Base-by-base conservation (phyloP, 2,329 filamentous ascomycete genomes). In the Exserohilum turcica region DNA sequence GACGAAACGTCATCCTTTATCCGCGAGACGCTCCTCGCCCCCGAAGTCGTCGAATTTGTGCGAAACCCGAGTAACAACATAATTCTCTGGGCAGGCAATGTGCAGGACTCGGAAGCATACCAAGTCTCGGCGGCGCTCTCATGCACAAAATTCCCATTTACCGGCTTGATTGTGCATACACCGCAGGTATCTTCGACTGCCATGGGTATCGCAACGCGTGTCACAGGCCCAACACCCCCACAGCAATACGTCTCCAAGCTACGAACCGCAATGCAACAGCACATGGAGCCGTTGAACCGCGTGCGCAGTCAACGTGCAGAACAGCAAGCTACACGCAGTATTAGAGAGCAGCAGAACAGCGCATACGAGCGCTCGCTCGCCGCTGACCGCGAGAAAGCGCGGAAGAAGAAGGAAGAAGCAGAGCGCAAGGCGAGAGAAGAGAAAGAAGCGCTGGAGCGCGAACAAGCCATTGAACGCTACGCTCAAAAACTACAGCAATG, bases 301-400 rank as follows among this genome's bases (percentile, higher is more conserved):
- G 87, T 90, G 16, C 84, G 92, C n/a, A 84, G 88, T 2, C 86
- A 91, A 65, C 83, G 92, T 47, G 84, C 85, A 13, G 91, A 92
- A 36, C 90, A 96, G 62, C 86, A 95, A 70, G 86, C 91, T 2
- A 84, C 89, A n/a, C 84, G 93, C 39, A 90, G 79, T 64, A 79
- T 99, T 29, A 85, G 92, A n/a, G 84, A 89, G 56, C 86, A 96
- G 73, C 94, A 99, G 72, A 92, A 97, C 71, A 89, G 86, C 8
- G 94, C 94, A 0, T 99, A 99, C 73, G 92, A 99, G 76, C 86
- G 92, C 56, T 96, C 91, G 0, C 79, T 99, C 27, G 93, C 92
- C 8, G 86, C 87, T 55, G 94, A 99, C 74, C 83, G 92, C 33
- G 92, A 96, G 73, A 87, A 93, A 16, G 89, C 90, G 0, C 82